Percentiles rank a stretch among this genome's conserved stretches.
These are phyloP conservation scores for Ganoderma leucocontextum DNA, from an alignment of 1,284 basidiomycete species.

Conservation along the genomic window DNA sequence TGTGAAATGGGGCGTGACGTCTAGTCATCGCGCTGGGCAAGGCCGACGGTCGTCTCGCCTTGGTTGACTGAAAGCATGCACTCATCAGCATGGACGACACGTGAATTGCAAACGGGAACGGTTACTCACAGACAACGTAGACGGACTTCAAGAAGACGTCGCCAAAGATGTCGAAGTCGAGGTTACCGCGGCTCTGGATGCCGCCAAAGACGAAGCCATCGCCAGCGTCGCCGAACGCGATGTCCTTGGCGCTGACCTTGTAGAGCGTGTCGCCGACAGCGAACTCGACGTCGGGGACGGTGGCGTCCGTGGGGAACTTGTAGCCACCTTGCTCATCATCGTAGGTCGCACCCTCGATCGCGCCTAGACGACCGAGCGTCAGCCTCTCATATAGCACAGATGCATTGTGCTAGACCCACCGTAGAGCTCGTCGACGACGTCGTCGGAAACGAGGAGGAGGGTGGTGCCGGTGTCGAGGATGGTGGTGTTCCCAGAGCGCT, in stretches of 20 bases:
- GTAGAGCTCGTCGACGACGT: slow-evolving; percentile 44
- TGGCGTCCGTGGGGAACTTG: slow-evolving; percentile 44
- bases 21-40: slow-evolving; percentile 42
- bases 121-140: slow-evolving; percentile 48
- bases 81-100: slow-evolving; percentile 3
- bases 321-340: slow-evolving; percentile 47
- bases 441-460: slow-evolving; percentile 44
- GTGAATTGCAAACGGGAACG: not conserved
- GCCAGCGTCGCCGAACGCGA: slow-evolving; percentile 41
- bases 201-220: slow-evolving; percentile 41
- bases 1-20: not conserved
- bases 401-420: slow-evolving; percentile 18
- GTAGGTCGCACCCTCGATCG: slow-evolving; percentile 44
- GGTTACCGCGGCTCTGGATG: slow-evolving; percentile 48
- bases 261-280: slow-evolving; percentile 46
- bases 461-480: slow-evolving; percentile 53
- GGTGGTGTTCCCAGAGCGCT: slow-evolving; percentile 44
- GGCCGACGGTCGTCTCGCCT: slow-evolving; percentile 40
- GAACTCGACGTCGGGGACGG: slow-evolving; percentile 44
- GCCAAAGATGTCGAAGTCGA: slow-evolving; percentile 48
- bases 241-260: slow-evolving; percentile 43
- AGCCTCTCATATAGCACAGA: not conserved
- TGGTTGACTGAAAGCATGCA: slow-evolving; percentile 38
- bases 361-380: slow-evolving; percentile 16
- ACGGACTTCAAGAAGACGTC: slow-evolving; percentile 50